Conservation (phyloP, 2,329 filamentous ascomycete species). For the Tolypocladium ovalisporum region DNA sequence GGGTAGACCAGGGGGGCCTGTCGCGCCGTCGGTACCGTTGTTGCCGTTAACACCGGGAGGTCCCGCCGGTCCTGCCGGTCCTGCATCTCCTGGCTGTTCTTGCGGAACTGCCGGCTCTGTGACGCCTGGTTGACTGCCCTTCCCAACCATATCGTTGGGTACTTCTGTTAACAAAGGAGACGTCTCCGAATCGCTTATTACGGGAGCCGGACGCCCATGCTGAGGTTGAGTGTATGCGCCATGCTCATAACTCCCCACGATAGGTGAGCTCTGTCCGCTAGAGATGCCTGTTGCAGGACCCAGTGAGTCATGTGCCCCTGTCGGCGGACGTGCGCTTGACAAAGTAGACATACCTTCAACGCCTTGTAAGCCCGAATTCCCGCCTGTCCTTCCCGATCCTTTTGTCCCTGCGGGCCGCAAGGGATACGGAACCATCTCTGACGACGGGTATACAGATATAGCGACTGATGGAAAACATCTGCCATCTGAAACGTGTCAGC, state of each 20-base stretch:
- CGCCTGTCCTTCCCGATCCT: neutral
- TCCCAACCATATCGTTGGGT: neutral
- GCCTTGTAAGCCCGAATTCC: neutral
- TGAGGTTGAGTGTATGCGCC: neutral
- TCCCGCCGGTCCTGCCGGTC: no score
- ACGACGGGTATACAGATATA: neutral
- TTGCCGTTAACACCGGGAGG: no score
- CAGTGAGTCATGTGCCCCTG: neutral
- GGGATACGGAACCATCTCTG: neutral
- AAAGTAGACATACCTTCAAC: neutral
- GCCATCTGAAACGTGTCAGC: neutral
- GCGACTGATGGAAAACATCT: neutral
- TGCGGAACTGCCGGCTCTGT: no score
- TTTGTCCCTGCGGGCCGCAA: neutral
- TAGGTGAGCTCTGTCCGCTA: neutral
- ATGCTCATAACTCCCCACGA: neutral
- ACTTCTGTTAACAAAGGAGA: neutral
- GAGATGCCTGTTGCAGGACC: neutral
- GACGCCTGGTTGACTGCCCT: no score
- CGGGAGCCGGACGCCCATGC: no score
- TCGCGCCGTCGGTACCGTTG: neutral
- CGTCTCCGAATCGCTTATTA: neutral
- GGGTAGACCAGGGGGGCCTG: neutral
- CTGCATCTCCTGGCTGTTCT: no score
- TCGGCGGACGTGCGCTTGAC: neutral